phyloP scores from a whole-genome alignment of 306 rosid species.

The Hippophae tibetana region DNA sequence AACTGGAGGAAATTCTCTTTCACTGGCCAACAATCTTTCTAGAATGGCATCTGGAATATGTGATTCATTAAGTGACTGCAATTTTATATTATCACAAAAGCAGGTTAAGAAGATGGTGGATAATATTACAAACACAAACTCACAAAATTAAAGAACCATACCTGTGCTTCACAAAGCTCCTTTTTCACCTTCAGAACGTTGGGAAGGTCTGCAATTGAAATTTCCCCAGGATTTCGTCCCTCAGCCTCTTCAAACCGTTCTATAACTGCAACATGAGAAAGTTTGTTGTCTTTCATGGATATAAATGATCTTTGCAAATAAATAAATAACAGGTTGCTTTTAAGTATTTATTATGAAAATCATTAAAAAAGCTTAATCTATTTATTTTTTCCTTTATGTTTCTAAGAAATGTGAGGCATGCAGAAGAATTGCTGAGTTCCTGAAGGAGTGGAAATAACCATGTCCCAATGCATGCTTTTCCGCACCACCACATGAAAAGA shows the following conservation, averaged over 20 bases:
- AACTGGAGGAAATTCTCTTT: conserved; percentile 86
- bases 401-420: not conserved
- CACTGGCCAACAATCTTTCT: conserved; percentile 53
- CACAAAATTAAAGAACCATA: conserved; percentile 15
- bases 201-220: conserved; percentile 59
- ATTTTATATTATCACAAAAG: conserved; percentile 3
- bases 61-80: conserved; percentile 67
- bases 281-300: not conserved
- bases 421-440: not conserved
- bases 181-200: conserved; percentile 54
- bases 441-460: not conserved
- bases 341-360: not conserved
- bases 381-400: too few relatives aligned
- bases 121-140: not conserved
- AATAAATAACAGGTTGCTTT: not conserved
- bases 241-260: conserved; percentile 75
- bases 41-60: conserved; percentile 58
- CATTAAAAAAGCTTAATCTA: not conserved
- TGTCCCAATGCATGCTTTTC: not conserved
- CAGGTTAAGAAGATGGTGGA: conserved; percentile 18
- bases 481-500: not conserved
- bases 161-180: conserved; percentile 69
- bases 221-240: conserved; percentile 54
- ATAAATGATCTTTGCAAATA: not conserved
- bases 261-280: conserved; percentile 40